These are phyloP conservation scores for Thelonectria olida DNA, from an alignment of 2,329 filamentous ascomycete species.

Conservation along the genomic window DNA sequence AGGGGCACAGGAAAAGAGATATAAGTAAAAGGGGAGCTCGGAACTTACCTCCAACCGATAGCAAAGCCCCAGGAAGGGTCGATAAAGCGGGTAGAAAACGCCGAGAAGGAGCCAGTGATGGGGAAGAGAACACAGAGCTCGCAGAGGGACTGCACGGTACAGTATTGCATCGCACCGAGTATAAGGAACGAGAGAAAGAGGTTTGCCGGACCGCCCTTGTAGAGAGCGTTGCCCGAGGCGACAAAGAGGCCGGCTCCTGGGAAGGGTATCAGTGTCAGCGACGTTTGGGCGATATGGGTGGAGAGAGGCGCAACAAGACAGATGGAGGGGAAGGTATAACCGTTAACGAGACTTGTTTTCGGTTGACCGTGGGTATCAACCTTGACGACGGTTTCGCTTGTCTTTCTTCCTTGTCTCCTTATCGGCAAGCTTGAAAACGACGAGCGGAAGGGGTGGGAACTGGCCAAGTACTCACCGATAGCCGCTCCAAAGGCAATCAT, in stretches of 20 bases:
- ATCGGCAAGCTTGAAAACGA: no score
- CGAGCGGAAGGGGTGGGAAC: no score
- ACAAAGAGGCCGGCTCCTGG: constrained; percentile 86
- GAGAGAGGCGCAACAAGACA: constrained; percentile 52
- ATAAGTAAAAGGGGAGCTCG: neutral
- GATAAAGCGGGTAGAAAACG: constrained; percentile 90
- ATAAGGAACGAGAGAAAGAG: constrained; percentile 79
- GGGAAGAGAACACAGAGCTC: constrained; percentile 92
- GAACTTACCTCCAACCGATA: constrained; percentile 88
- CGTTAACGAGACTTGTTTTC: no score
- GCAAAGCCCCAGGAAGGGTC: constrained; percentile 95
- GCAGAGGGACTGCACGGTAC: constrained; percentile 89
- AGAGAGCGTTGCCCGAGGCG: constrained; percentile 77
- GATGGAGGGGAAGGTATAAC: no score
- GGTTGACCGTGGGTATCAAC: no score
- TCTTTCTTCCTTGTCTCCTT: no score
- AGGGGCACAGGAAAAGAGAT: no score
- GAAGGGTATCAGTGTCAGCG: no score
- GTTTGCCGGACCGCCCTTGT: constrained; percentile 80
- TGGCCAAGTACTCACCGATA: no score
- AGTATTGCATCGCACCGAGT: constrained; percentile 89
- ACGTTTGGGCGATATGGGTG: no score
- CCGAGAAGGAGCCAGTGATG: constrained; percentile 89
- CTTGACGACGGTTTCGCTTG: no score
- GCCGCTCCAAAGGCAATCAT: constrained; percentile 98